These are phyloP conservation scores for Aspergillus transmontanensis DNA, from an alignment of 2,329 filamentous ascomycete species.

Conservation along the genomic window DNA sequence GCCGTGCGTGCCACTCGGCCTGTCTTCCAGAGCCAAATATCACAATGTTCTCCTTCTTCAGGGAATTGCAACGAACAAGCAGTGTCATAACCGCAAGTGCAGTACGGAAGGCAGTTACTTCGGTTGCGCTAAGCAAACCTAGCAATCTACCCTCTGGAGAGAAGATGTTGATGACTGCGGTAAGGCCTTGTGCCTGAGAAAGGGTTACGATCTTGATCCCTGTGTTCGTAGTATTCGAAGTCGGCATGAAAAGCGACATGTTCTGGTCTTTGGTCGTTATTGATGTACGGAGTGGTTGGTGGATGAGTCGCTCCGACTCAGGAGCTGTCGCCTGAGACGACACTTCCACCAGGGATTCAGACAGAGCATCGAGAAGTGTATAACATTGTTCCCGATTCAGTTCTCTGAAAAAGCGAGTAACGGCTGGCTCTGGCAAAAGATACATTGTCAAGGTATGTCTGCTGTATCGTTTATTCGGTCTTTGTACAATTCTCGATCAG, in stretches of 20 bases:
- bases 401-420: slow-evolving; percentile 36
- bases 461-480: neutral
- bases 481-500: neutral
- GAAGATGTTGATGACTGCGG: slow-evolving; percentile 71
- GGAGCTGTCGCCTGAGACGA: slow-evolving; percentile 31
- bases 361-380: slow-evolving; percentile 39
- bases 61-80: slow-evolving; percentile 49
- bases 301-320: slow-evolving; percentile 33
- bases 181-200: slow-evolving; percentile 46
- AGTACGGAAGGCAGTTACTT: slow-evolving; percentile 79
- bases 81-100: slow-evolving; percentile 71
- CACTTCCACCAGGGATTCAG: slow-evolving; percentile 36
- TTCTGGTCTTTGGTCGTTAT: slow-evolving; percentile 44
- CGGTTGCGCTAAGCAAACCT: slow-evolving; percentile 72
- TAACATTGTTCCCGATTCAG: slow-evolving; percentile 37
- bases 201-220: slow-evolving; percentile 73
- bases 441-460: slow-evolving; percentile 29
- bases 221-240: slow-evolving; percentile 63
- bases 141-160: slow-evolving; percentile 61
- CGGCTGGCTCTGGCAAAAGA: slow-evolving; percentile 36
- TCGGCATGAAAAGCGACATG: slow-evolving; percentile 75
- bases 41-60: slow-evolving; percentile 40
- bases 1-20: slow-evolving; percentile 53
- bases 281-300: slow-evolving; percentile 47
- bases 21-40: slow-evolving; percentile 55